Conservation (phyloP, 805 yeast species). For the Metschnikowia santaceciliae region DNA sequence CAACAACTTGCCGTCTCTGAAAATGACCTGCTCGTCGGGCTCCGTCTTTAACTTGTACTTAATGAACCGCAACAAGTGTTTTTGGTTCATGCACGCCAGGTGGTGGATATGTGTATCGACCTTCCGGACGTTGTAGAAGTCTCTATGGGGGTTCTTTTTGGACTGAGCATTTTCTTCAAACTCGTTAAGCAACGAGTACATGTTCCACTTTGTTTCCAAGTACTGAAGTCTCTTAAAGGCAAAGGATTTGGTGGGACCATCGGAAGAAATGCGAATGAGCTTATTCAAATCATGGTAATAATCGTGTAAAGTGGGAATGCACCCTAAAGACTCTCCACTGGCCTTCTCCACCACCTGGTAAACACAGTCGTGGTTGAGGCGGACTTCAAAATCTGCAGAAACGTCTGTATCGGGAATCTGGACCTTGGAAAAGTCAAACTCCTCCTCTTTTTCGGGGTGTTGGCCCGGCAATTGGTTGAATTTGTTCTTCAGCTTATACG, state of each 20-base stretch:
- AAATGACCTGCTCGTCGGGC: constrained; percentile 87
- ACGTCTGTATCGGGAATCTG: constrained; percentile 46
- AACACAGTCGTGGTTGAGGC: constrained; percentile 60
- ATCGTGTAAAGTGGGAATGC: constrained; percentile 81
- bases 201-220: constrained; percentile 94
- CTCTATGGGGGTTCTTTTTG: constrained; percentile 93
- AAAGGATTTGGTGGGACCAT: constrained; percentile 95
- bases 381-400: constrained; percentile 38
- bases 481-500: constrained; percentile 57
- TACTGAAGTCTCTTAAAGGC: constrained; percentile 92
- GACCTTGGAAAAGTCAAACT: constrained; percentile 57
- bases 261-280: constrained; percentile 72
- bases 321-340: constrained; percentile 37
- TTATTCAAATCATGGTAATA: constrained; percentile 80
- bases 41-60: constrained; percentile 86
- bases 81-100: constrained; percentile 98
- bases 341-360: constrained; percentile 52
- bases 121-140: constrained; percentile 92
- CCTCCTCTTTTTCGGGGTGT: constrained; percentile 41
- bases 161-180: constrained; percentile 89
- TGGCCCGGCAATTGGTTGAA: constrained; percentile 43
- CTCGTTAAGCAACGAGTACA: constrained; percentile 83
- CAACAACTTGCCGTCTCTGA: constrained; percentile 85
- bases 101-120: constrained; percentile 99
- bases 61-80: constrained; percentile 89